Base-by-base conservation (phyloP, 495 filamentous ascomycete species). In the Trypethelium eluteriae region DNA sequence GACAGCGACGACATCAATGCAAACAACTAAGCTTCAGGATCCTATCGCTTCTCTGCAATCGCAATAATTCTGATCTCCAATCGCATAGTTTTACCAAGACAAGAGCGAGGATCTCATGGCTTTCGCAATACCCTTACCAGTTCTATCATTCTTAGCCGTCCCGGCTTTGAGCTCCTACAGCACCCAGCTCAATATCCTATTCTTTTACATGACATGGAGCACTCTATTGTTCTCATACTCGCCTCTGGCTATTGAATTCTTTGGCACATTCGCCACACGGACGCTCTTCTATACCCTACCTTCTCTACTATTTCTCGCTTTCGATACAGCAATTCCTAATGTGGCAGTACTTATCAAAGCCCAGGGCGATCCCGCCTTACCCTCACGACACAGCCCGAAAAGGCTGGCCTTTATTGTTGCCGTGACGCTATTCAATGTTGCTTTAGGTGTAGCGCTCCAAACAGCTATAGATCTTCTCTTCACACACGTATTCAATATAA, bases 171-270 rank as follows among this genome's bases (percentile, higher is more conserved):
- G 79, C n/a, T 84, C 84, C 10, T 92, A 87, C 77, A 87, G 86
- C 57, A 92, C 91, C 2, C 90, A 85, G 12, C 79, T 96, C 66
- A 96, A 96, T 73, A 73, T 96, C 18, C 74, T 96, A 61, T 93
- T 96, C 78, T 96, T 97, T 78, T 93, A 91, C 75, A 85, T 87
- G 76, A 93, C 90, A 74, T 96, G 93, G 93, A 85, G 85, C 7
- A 93, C 91, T 0, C 82, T 97, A 10, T 84, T 94, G 2, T 78
- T 92, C 18, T 89, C 88, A 41, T 89, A 95, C 69, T 77, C 86
- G 0, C 87, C 90, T 0, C 79, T 94, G 41, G 85, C 85, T 65
- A 85, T 97, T 67, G 91, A 96, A 75, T 69, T 96, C 2, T 74
- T 88, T 39, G 89, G 86, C 39, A 89, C 86, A 2, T 70, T 88